Evolutionary conservation across 1,284 basidiomycete genomes (phyloP).

Genomic region (Laetiporus sulphureus): DNA sequence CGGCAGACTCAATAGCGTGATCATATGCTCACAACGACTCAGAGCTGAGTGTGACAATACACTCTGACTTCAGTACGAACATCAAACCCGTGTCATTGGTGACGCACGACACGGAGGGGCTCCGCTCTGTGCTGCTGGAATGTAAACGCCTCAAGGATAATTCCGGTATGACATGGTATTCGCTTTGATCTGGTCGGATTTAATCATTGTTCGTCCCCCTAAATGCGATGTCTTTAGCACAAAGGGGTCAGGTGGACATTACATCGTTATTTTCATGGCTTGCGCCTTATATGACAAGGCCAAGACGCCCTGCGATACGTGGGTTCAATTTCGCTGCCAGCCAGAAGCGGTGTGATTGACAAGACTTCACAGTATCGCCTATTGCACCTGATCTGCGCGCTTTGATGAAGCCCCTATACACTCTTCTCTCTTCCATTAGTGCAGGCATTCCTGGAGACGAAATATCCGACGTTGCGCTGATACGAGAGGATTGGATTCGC

Average conservation of each 20-base stretch:
- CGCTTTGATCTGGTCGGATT: too few relatives aligned
- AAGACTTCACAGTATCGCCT: constrained; percentile 23
- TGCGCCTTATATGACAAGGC: constrained; percentile 15
- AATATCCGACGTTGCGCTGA: constrained; percentile 42
- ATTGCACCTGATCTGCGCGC: constrained; percentile 48
- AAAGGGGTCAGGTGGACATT: too few relatives aligned
- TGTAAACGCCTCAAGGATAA: constrained; percentile 43
- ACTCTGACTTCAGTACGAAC: constrained; percentile 22
- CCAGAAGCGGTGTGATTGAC: neutral
- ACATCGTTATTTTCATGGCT: constrained; percentile 27
- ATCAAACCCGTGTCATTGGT: constrained; percentile 38
- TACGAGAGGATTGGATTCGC: constrained; percentile 59
- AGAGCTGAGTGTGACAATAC: constrained; percentile 41
- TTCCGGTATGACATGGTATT: constrained; percentile 24
- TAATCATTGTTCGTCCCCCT: too few relatives aligned
- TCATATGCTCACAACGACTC: neutral
- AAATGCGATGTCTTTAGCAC: too few relatives aligned
- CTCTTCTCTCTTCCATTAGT: constrained; percentile 47
- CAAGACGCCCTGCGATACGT: constrained; percentile 20
- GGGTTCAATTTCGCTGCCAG: too few relatives aligned
- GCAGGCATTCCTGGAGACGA: constrained; percentile 62
- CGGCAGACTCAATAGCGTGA: neutral
- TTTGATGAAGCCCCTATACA: constrained; percentile 36
- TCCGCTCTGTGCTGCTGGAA: constrained; percentile 39
- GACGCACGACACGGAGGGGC: constrained; percentile 38